phyloP scores from a whole-genome alignment of 495 filamentous ascomycete genomes.

The Xylaria cubensis region DNA sequence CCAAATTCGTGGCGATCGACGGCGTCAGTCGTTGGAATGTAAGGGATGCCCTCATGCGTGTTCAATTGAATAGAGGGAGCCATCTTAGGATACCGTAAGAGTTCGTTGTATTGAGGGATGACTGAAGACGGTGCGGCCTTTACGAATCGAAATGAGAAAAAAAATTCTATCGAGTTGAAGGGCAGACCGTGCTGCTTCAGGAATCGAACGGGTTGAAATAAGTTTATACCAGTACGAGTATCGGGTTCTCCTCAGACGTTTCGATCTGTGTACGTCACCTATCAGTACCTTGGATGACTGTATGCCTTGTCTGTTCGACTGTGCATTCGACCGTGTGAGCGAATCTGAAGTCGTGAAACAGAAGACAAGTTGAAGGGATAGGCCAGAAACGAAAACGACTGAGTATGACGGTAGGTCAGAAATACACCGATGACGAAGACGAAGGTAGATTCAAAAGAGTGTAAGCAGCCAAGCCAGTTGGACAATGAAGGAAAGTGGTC shows the following conservation, averaged over 20 bases:
- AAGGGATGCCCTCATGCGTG: conserved; percentile 45
- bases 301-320: conserved; percentile 24
- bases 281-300: conserved; percentile 29
- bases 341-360: conserved; percentile 25
- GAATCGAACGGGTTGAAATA: conserved; percentile 39
- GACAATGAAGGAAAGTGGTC: conserved; percentile 60
- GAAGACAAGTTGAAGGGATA: conserved; percentile 31
- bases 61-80: conserved; percentile 57
- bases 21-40: conserved; percentile 54
- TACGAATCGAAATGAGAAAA: conserved; percentile 35
- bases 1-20: conserved; percentile 61
- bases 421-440: conserved; percentile 55
- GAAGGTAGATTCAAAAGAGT: conserved; percentile 56
- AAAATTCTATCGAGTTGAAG: conserved; percentile 23
- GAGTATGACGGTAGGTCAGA: conserved; percentile 42
- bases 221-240: conserved; percentile 27
- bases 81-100: conserved; percentile 41
- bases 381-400: conserved; percentile 41
- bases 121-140: conserved; percentile 30
- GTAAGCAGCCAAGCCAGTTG: conserved; percentile 66
- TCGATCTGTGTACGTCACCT: conserved; percentile 24
- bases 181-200: conserved; percentile 40
- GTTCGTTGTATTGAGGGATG: conserved; percentile 18
- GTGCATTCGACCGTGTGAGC: conserved; percentile 26
- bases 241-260: conserved; percentile 20